These are phyloP conservation scores for Starmerella lactis-condensi DNA, from an alignment of 805 yeast genomes.

Conservation along the genomic window DNA sequence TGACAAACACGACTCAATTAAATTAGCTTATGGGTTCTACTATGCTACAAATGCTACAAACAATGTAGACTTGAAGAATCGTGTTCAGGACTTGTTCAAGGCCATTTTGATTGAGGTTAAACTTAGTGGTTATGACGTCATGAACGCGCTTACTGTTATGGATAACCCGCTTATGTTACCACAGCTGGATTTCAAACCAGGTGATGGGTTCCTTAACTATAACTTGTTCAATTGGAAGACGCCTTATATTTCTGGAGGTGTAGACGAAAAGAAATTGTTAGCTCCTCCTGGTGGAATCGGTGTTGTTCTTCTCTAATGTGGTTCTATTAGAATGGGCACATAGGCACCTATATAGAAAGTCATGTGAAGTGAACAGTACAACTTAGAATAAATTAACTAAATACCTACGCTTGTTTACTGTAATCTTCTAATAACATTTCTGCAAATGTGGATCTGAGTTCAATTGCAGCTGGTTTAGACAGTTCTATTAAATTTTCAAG, in stretches of 20 bases:
- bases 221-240: slow-evolving; percentile 82
- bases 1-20: slow-evolving; percentile 43
- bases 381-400: neutral
- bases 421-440: slow-evolving; percentile 17
- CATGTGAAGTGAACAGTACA: too few species aligned
- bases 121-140: slow-evolving; percentile 57
- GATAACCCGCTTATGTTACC: slow-evolving; percentile 74
- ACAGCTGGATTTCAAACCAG: slow-evolving; percentile 72
- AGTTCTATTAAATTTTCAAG: slow-evolving; percentile 10
- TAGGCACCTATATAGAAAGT: too few species aligned
- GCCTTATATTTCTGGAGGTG: slow-evolving; percentile 65
- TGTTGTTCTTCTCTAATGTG: slow-evolving; percentile 55
- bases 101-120: slow-evolving; percentile 68
- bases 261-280: slow-evolving; percentile 36
- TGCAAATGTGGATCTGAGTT: slow-evolving; percentile 13
- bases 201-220: slow-evolving; percentile 82
- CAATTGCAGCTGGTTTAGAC: slow-evolving; percentile 12
- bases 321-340: too few species aligned
- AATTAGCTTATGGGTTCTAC: slow-evolving; percentile 76
- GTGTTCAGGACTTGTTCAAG: slow-evolving; percentile 42
- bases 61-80: slow-evolving; percentile 31
- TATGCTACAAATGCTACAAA: slow-evolving; percentile 60
- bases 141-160: slow-evolving; percentile 80
- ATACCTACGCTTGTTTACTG: slow-evolving; percentile 2
- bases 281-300: slow-evolving; percentile 65